Evolutionary conservation across 2,329 filamentous ascomycete species (phyloP).

Genomic region (Alternaria viburni): DNA sequence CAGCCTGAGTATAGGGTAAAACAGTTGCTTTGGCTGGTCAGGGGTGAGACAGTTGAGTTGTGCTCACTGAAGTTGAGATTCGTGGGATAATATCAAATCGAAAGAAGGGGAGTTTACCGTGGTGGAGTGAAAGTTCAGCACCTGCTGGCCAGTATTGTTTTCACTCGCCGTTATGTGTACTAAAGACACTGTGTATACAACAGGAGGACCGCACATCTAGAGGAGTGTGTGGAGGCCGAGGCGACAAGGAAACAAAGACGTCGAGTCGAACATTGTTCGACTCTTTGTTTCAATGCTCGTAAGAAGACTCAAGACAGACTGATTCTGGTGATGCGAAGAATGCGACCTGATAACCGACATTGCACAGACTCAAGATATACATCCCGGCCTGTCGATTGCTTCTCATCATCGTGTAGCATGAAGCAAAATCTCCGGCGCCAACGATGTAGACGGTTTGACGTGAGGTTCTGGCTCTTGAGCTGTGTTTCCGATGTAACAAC

Average conservation of each 20-base stretch:
- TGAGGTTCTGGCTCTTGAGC: not conserved
- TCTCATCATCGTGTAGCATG: not conserved
- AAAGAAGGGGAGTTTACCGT: not conserved
- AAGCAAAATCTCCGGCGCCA: not conserved
- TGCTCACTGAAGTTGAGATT: not conserved
- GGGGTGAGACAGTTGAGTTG: not conserved
- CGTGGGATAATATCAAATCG: not conserved
- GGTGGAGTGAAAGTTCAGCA: not conserved
- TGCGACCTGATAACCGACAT: not conserved
- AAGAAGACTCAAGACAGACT: not conserved
- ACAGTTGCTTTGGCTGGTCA: not conserved
- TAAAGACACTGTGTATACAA: not conserved
- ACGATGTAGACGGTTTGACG: not conserved
- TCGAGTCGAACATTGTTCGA: not conserved
- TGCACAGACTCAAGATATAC: not conserved
- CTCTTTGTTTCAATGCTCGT: not conserved
- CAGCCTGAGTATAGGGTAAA: not conserved
- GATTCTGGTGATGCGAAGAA: not conserved
- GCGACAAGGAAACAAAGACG: conserved; percentile 3
- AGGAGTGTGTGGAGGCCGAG: not conserved
- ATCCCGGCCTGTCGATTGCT: not conserved
- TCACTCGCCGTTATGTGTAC: not conserved
- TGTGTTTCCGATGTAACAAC: not conserved
- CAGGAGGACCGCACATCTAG: not conserved
- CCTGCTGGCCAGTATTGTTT: not conserved